Evolutionary conservation across 441 rosid species (phyloP).

Genomic region (Sinapis alba): DNA sequence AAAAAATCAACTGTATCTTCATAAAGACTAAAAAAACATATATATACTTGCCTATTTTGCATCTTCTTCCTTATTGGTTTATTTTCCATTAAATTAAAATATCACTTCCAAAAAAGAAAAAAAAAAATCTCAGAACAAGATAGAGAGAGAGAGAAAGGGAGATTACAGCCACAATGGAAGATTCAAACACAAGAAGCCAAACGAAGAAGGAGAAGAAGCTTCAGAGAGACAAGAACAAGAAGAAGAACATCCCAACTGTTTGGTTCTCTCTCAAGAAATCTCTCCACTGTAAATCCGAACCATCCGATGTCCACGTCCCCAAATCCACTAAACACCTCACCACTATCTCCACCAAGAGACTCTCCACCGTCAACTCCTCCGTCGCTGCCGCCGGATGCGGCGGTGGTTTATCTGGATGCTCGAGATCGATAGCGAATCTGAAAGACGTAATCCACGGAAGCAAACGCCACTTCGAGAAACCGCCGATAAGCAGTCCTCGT

Average conservation of each 20-base stretch:
- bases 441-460: conserved; percentile 98
- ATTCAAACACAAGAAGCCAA: conserved; percentile 33
- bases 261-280: conserved; percentile 94
- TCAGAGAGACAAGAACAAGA: conserved; percentile 19
- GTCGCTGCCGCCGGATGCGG: conserved; percentile 34
- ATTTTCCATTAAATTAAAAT: neutral
- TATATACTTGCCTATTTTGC: conserved; percentile 15
- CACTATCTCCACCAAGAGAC: conserved; percentile 68
- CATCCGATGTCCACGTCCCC: conserved; percentile 88
- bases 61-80: neutral
- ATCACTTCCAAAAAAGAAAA: conserved; percentile 20
- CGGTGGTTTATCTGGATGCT: conserved; percentile 81
- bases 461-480: conserved; percentile 84
- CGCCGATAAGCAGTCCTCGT: conserved; percentile 94
- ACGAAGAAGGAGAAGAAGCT: conserved; percentile 14
- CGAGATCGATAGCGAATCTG: conserved; percentile 96
- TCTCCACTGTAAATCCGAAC: conserved; percentile 88
- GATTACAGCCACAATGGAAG: conserved; percentile 20
- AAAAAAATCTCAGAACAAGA: conserved; percentile 15
- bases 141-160: conserved; percentile 15
- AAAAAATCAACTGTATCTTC: conserved; percentile 16
- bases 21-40: neutral
- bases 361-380: neutral
- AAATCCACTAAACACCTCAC: conserved; percentile 64
- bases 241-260: conserved; percentile 76